Evolutionary conservation across 192 early-diverging fungal species (phyloP), one percentile per base, ranked within the genome.

Genomic region (Coemansia sp.): DNA sequence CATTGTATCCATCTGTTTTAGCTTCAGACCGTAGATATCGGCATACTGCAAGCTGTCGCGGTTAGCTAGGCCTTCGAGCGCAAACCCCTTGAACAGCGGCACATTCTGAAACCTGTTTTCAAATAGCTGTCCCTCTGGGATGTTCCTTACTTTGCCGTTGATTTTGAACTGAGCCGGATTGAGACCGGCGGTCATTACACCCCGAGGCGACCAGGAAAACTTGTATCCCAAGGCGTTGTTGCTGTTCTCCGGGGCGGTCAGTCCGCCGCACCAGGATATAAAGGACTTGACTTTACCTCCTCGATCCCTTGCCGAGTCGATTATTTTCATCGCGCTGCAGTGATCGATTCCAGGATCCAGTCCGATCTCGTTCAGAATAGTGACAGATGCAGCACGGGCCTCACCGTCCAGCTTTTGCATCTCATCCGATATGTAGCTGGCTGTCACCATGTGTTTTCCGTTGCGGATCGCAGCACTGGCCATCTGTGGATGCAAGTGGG

Each of bases 341-440:
- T 99, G 97, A 71, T 99, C 97, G 66, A 99, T 97, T 65, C 93
- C 97, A 5, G 97, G 97, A 82, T 99, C 97, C 56, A 99, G 83
- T 10, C 97, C 97, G 61, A 99, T 94, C 81, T 99, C 97, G 79
- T 98, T 98, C 74, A 99, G 86, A 56, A 98, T 89, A 22, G 91
- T 91, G 17, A 99, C 88, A 3, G 87, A 89, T 17, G 93, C 89
- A 36, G 87, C 83, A 66, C 88, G 86, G 7, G 97, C 97, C 6
- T 81, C 85, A 38, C 84, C 71, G 69, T 96, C 87, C 41, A 92
- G 79, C 14, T 64, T 81, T 65, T 85, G 66, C 97, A 99, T 99
- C 20, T 89, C 96, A 3, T 91, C 86, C 9, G 94, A 96, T 49
- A 97, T 90, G 73, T 99, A 99, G 76, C 90, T 93, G 52, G 97